Percentiles rank a stretch among this genome's conserved stretches.
phyloP scores from a whole-genome alignment of 176 grass and related monocot genomes.

The Triticum dicoccoides region DNA sequence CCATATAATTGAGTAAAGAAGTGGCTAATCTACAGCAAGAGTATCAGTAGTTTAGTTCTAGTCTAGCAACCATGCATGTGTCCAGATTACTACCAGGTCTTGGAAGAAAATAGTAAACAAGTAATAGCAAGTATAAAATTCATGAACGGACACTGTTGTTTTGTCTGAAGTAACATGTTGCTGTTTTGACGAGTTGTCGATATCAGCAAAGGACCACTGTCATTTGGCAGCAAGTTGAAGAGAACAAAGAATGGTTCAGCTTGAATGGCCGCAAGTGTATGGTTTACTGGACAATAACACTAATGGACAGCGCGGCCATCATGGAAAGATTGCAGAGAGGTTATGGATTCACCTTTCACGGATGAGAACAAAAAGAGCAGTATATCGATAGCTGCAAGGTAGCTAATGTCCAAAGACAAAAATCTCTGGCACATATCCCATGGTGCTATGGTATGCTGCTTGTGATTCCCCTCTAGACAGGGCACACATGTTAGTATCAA shows the following conservation, averaged over 20 bases:
- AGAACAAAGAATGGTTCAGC: not conserved
- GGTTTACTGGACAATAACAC: not conserved
- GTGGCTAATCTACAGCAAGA: not conserved
- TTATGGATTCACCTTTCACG: not conserved
- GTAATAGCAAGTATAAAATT: slow-evolving; percentile 2
- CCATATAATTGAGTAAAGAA: not conserved
- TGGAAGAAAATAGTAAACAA: not conserved
- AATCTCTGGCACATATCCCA: not conserved
- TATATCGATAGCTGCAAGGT: not conserved
- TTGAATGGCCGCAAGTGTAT: not conserved
- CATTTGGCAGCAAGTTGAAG: not conserved
- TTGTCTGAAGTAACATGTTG: not conserved
- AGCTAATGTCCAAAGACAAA: not conserved
- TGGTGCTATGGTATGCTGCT: not conserved
- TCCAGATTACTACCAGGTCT: not conserved
- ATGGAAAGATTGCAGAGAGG: not conserved
- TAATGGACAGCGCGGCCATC: not conserved
- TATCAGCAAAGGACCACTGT: not conserved
- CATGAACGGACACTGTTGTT: not conserved
- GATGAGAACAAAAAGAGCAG: not conserved
- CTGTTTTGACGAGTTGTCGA: not conserved
- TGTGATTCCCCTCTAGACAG: slow-evolving; percentile 1
- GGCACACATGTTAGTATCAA: not conserved
- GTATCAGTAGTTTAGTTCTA: not conserved
- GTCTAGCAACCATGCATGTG: not conserved